Conservation (phyloP, 2,329 filamentous ascomycete genomes). For the Diaporthe sp. region DNA sequence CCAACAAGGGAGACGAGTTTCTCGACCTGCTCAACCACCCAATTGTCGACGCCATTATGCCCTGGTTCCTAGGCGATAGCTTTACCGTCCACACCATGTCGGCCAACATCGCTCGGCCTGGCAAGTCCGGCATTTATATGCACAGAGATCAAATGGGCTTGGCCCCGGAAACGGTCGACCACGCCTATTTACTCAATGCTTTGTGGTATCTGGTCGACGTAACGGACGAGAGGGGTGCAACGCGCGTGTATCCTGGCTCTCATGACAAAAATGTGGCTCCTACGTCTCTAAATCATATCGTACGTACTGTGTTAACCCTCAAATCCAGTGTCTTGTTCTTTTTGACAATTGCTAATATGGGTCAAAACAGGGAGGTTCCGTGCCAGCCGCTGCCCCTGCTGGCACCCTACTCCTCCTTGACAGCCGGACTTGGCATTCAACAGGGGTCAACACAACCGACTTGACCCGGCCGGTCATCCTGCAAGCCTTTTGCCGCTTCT, state of each 20-base stretch:
- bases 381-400: too few species aligned
- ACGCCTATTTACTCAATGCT: slow-evolving; percentile 41
- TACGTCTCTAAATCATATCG: too few species aligned
- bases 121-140: slow-evolving; percentile 41
- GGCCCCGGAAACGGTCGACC: slow-evolving; percentile 38
- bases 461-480: too few species aligned
- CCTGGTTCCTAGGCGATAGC: slow-evolving; percentile 43
- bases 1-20: slow-evolving; percentile 43
- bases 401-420: too few species aligned
- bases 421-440: too few species aligned
- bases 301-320: too few species aligned
- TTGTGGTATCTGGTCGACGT: slow-evolving; percentile 44
- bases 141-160: slow-evolving; percentile 43
- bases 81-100: slow-evolving; percentile 41
- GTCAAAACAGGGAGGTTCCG: too few species aligned
- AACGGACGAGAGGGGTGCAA: slow-evolving; percentile 45
- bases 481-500: too few species aligned
- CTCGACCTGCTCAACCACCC: slow-evolving; percentile 44
- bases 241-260: slow-evolving; percentile 42
- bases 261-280: slow-evolving; percentile 23
- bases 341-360: too few species aligned
- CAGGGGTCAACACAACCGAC: too few species aligned
- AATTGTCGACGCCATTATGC: slow-evolving; percentile 41
- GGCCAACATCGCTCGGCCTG: slow-evolving; percentile 44
- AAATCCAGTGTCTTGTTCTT: too few species aligned